These are phyloP conservation scores for Hymenoscyphus fructigenus DNA, from an alignment of 2,329 filamentous ascomycete species.

Conservation along the genomic window DNA sequence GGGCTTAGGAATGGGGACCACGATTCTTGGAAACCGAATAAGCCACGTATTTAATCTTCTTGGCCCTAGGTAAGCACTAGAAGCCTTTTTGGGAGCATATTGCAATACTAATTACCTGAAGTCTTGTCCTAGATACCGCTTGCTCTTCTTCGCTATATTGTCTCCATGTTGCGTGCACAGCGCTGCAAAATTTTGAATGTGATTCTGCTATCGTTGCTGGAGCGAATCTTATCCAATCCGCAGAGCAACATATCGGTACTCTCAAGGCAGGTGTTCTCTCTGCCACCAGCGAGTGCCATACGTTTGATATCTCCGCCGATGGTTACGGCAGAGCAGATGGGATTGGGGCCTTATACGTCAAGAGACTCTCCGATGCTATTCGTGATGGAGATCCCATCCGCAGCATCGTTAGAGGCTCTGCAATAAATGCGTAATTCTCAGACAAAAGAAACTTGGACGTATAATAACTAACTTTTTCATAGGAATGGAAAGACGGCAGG, in stretches of 20 bases:
- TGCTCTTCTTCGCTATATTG: constrained; percentile 44
- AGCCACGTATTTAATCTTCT: constrained; percentile 38
- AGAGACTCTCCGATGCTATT: constrained; percentile 57
- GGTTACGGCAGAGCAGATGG: constrained; percentile 67
- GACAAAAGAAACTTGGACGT: constrained; percentile 23
- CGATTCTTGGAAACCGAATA: constrained; percentile 32
- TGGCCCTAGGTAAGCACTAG: constrained; percentile 22
- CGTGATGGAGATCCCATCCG: constrained; percentile 58
- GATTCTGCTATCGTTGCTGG: constrained; percentile 39
- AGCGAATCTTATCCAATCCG: constrained; percentile 35
- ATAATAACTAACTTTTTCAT: not conserved
- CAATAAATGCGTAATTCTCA: constrained; percentile 42
- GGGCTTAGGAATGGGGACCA: not conserved
- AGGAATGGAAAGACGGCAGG: constrained; percentile 55
- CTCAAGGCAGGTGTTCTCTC: constrained; percentile 18
- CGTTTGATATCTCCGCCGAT: constrained; percentile 57
- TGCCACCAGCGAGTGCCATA: constrained; percentile 41
- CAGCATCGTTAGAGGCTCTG: constrained; percentile 51
- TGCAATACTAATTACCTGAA: constrained; percentile 29
- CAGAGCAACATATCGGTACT: constrained; percentile 34
- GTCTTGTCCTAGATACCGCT: constrained; percentile 39
- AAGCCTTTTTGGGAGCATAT: not conserved
- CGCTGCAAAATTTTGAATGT: constrained; percentile 41
- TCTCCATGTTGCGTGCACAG: constrained; percentile 43
- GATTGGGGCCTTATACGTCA: constrained; percentile 56